phyloP scores from a whole-genome alignment of 225 moss, liverwort and hornwort species.

The Asterella californica region DNA sequence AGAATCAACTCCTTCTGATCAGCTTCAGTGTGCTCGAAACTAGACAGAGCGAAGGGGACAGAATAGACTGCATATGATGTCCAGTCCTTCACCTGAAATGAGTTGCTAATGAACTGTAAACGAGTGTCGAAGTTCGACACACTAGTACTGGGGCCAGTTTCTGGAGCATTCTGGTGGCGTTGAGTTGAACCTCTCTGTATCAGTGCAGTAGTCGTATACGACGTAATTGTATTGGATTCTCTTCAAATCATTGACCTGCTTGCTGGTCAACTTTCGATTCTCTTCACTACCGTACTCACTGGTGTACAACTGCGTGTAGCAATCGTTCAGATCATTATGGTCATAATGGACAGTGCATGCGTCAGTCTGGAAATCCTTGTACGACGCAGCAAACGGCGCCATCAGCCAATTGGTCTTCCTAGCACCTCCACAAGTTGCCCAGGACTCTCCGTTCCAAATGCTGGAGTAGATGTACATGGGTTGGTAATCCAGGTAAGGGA shows the following conservation, averaged over 20 bases:
- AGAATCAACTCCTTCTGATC: background rate
- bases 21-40: background rate
- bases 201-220: constrained; percentile 29
- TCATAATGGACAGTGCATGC: constrained; percentile 34
- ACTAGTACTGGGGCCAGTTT: constrained; percentile 17
- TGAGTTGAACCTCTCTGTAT: constrained; percentile 22
- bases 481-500: constrained; percentile 53
- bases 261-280: background rate
- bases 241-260: constrained; percentile 33
- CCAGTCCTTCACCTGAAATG: background rate
- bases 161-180: constrained; percentile 13
- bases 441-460: constrained; percentile 53
- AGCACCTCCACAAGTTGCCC: constrained; percentile 57
- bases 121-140: background rate
- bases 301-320: background rate
- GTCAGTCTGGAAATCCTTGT: constrained; percentile 49
- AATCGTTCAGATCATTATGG: background rate
- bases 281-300: background rate
- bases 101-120: background rate
- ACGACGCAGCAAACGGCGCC: constrained; percentile 52
- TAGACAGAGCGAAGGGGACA: background rate
- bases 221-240: constrained; percentile 18
- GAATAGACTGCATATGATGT: background rate
- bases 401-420: constrained; percentile 50
- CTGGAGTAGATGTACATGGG: constrained; percentile 65